Evolutionary conservation across 768 basidiomycete genomes (phyloP), one percentile per base, ranked within the genome.

Genomic region (Tulasnella sp.): DNA sequence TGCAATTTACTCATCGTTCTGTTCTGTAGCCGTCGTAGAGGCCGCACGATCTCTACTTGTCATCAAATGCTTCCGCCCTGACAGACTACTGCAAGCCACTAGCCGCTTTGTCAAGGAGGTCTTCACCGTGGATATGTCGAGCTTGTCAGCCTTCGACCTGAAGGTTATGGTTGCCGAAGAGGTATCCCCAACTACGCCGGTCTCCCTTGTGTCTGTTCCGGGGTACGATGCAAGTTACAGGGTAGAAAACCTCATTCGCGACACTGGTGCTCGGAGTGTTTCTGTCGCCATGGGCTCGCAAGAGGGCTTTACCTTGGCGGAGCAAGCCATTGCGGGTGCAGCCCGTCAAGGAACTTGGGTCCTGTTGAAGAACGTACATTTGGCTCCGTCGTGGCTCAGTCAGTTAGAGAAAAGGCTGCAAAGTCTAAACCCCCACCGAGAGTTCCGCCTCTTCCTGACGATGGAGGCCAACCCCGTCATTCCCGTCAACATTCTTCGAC

Each of bases 141-240:
- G 72, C 9, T 78, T 84, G 67, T 77, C 89, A 0, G 77, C 74
- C 42, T 88, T 82, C 66, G 85, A 92, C 53, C 78, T 99, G 25
- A 76, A 77, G 17, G 68, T 70, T 7, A 84, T 97, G 73, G 89
- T 97, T 25, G 63, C 74, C 6, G 77, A 85, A 64, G 91, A 98
- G 66, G 78, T 92, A 31, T 75, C 78, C 3, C 77, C 91, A 2
- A 75, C 78, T 3, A 89, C 89, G 0, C 93, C 96, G 1, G 72
- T 98, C 23, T 87, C 91, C 3, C 73, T 99, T 48, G 80, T 92
- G 29, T 97, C 94, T 5, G 91, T 99, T 2, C 82, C 89, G 2
- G 96, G 96, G 14, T 94, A 96, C 65, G 96, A 99, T 67, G 96
- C 96, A n/a, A 94, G 92, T 68, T 98, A 93, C 69, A 81, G 87